A percentile compares a stretch with the other conserved stretches of the same genome.
phyloP scores from a whole-genome alignment of 345 rosid genomes.

The rapeseed (Brassica napus) region DNA sequence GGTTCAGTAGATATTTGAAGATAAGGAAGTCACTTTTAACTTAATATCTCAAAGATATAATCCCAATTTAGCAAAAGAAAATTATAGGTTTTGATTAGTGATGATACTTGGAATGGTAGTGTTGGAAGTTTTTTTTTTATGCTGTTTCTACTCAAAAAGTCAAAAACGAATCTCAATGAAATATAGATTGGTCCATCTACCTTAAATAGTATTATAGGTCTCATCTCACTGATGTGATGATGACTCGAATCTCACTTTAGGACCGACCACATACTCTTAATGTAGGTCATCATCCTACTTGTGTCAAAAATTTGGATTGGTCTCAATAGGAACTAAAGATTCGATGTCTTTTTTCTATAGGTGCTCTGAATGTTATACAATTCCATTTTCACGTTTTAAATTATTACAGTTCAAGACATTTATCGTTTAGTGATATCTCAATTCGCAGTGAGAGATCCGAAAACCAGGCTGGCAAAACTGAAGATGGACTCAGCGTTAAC shows the following conservation, averaged over 20 bases:
- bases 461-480: constrained; percentile 64
- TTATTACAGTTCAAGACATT: background rate
- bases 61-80: constrained; percentile 1
- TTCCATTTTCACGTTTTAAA: background rate
- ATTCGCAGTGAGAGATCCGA: constrained; percentile 48
- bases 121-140: background rate
- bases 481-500: constrained; percentile 69
- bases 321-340: background rate
- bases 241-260: background rate
- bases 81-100: background rate
- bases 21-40: background rate
- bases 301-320: background rate
- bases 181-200: background rate
- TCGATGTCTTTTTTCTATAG: background rate
- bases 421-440: background rate
- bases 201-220: background rate
- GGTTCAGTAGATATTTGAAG: constrained; percentile 2
- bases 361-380: background rate
- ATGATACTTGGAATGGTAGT: background rate
- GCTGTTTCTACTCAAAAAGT: background rate
- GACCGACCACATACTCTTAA: background rate
- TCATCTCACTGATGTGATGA: constrained; percentile 3
- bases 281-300: constrained; percentile 1
- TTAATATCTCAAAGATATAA: background rate
- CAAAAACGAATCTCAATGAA: background rate